These are phyloP conservation scores for Tolypocladium paradoxum DNA, from an alignment of 2,329 filamentous ascomycete genomes.

Conservation along the genomic window DNA sequence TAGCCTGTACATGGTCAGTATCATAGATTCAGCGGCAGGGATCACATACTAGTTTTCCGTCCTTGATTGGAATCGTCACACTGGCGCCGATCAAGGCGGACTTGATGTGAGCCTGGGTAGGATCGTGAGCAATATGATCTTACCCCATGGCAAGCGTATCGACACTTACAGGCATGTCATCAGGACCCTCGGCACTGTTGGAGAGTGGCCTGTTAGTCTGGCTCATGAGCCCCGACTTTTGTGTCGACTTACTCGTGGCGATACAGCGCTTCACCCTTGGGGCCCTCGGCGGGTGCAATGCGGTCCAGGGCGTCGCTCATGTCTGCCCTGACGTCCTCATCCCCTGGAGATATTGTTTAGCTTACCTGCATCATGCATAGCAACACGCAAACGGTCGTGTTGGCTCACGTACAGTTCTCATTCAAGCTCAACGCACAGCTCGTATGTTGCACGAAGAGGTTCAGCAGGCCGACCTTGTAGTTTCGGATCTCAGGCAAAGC, in stretches of 20 bases:
- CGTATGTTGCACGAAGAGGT: constrained; percentile 93
- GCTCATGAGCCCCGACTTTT: too few relatives aligned
- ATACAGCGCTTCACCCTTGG: constrained; percentile 64
- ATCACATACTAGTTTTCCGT: constrained; percentile 59
- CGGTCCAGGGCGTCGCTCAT: constrained; percentile 92
- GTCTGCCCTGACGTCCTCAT: constrained; percentile 74
- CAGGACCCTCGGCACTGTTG: constrained; percentile 63
- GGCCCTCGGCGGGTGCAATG: constrained; percentile 70
- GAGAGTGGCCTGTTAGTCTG: not conserved
- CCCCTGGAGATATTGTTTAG: constrained; percentile 30
- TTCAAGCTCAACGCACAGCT: constrained; percentile 84
- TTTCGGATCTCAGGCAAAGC: constrained; percentile 67
- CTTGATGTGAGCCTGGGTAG: constrained; percentile 73
- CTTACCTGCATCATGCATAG: too few relatives aligned
- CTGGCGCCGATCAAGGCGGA: constrained; percentile 80
- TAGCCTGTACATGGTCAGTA: constrained; percentile 29
- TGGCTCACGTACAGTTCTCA: constrained; percentile 65
- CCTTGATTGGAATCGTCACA: constrained; percentile 79
- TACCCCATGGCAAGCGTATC: not conserved
- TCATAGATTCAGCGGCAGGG: not conserved
- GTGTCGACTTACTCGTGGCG: constrained; percentile 44
- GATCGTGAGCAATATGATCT: not conserved
- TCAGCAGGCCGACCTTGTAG: constrained; percentile 78
- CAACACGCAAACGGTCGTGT: not conserved
- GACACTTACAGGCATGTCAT: constrained; percentile 76